Evolutionary conservation across 2,329 filamentous ascomycete species (phyloP), one percentile per base, ranked within the genome.

Genomic region (Orbilia blumenaviensis): DNA sequence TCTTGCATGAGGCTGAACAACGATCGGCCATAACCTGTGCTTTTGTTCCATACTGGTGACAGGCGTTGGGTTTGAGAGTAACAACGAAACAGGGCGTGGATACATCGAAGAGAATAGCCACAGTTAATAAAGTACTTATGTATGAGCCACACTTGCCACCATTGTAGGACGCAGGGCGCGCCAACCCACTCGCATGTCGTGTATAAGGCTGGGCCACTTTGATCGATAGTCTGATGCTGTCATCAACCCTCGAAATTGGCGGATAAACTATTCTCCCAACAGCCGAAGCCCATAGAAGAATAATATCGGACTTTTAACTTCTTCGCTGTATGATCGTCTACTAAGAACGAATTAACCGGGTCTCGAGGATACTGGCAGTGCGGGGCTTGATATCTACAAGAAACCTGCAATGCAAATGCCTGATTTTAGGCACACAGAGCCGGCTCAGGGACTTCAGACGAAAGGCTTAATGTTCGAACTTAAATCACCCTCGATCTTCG

Each of bases 181-280:
- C n/a, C n/a, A n/a, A n/a, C n/a, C n/a, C n/a, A n/a, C n/a, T n/a
- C n/a, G n/a, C n/a, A n/a, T n/a, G n/a, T n/a, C n/a, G n/a, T n/a
- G n/a, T n/a, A n/a, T n/a, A n/a, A n/a, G n/a, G n/a, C n/a, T n/a
- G n/a, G n/a, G n/a, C n/a, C n/a, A n/a, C n/a, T n/a, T n/a, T n/a
- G n/a, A n/a, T n/a, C n/a, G n/a, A n/a, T n/a, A n/a, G n/a, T n/a
- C n/a, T n/a, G 7, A 46, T 46, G 14, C 29, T 10, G n/a, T n/a
- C 44, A 25, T 34, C 46, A 29, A 12, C 8, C 46, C 4, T 58
- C 52, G 1, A 4, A 21, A 27, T 32, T 32, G 36, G 27, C 56
- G 56, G 56, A 61, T 61, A 42, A 61, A 61, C 18, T 61, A 61
- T 61, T 61, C 14, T 42, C 56, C 56, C 32, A 29, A 5, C 1